Evolutionary conservation across 1,284 basidiomycete genomes (phyloP), one percentile per base, ranked within the genome.

Genomic region (Golubevia sp.): DNA sequence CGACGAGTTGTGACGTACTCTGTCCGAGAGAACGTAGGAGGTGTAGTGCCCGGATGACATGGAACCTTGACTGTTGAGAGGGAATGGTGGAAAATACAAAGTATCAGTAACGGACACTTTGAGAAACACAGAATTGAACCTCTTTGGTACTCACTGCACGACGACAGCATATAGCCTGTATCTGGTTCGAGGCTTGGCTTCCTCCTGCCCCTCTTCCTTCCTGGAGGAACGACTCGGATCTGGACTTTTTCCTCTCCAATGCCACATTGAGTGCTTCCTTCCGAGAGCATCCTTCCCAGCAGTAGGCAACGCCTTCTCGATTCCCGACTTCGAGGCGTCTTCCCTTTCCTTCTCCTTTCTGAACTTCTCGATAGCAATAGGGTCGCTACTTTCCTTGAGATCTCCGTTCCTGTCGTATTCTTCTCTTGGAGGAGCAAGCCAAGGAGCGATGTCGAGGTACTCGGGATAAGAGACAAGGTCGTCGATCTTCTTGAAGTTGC

Each of bases 391-490:
- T 68, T 80, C 83, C 77, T 81, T 82, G 61, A 82, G 82, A 63
- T 75, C 57, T 11, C 87, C 88, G 74, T 88, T 61, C 49, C 77
- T 62, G 30, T 75, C 74, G 58, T 75, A 91, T 67, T 92, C 90
- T 74, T 91, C 91, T 69, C 88, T 89, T 70, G 87, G 88, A 3
- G 94, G 94, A 1, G 93, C 91, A 6, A 97, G 86, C 85, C 91
- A 97, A 2, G 94, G 93, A 13, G 88, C 88, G 58, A 97, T 81
- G 80, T 97, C 93, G 23, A 97, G 87, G 64, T 87, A 87, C 79
- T 93, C 91, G 0, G 94, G 94, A 84, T 96, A 97, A 49, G 91
- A 88, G 24, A 97, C 89, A 68, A 89, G 91, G 76, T 93, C 91
- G 68, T 97, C 94, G 65, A 86, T 85, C 84, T 94, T 94, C 85